Evolutionary conservation across 2,329 filamentous ascomycete genomes (phyloP).

Genomic region (Magnaporthales sp.): DNA sequence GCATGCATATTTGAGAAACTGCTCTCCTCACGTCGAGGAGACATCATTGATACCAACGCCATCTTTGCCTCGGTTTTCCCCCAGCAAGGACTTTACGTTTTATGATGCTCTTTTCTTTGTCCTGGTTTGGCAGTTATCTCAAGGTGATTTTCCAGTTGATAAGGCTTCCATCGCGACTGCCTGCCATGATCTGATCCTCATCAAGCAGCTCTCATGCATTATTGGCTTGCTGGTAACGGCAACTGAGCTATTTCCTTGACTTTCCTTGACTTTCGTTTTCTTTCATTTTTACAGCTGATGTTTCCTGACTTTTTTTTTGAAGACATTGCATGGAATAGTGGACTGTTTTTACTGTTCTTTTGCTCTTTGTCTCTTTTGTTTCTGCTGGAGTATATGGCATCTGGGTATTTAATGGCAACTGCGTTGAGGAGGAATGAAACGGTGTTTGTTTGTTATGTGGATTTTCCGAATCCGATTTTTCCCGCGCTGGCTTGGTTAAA

Average conservation of each 20-base stretch:
- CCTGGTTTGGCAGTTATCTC: too few species aligned
- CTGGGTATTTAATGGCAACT: not conserved
- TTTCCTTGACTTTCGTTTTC: not conserved
- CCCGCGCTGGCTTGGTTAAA: not conserved
- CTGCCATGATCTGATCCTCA: too few species aligned
- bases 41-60: too few species aligned
- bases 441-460: not conserved
- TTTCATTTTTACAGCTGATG: not conserved
- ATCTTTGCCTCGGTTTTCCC: too few species aligned
- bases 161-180: too few species aligned
- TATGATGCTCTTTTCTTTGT: slow-evolving; percentile 10
- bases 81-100: not conserved
- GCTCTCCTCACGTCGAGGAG: not conserved
- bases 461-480: not conserved
- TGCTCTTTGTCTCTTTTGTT: slow-evolving; percentile 3
- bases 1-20: slow-evolving; percentile 37
- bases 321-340: not conserved
- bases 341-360: slow-evolving; percentile 12
- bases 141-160: too few species aligned
- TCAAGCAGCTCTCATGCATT: too few species aligned
- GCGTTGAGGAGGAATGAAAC: not conserved
- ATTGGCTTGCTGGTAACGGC: slow-evolving; percentile 9
- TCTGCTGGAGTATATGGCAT: not conserved
- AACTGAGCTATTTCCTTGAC: slow-evolving; percentile 4
- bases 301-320: slow-evolving; percentile 11